Conservation (phyloP, 768 basidiomycete species). For the Tylopilus rubrobrunneus region DNA sequence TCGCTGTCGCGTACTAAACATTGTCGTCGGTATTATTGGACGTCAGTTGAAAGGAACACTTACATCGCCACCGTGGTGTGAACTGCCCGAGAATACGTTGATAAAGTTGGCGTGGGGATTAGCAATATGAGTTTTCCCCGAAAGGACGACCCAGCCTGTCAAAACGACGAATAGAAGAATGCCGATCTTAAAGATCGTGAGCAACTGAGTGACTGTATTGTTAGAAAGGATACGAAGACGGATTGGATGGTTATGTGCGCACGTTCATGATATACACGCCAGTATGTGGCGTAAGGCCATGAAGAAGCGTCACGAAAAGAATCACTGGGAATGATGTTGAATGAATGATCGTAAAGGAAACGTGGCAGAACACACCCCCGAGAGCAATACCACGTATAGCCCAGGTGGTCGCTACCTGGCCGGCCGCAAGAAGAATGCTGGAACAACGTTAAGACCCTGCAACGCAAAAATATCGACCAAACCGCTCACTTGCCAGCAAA, state of each 20-base stretch:
- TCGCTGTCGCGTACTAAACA: constrained; percentile 55
- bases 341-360: no score
- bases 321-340: not conserved
- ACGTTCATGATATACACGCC: not conserved
- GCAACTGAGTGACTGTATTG: not conserved
- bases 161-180: not conserved
- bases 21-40: not conserved
- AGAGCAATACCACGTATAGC: not conserved
- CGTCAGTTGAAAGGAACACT: not conserved
- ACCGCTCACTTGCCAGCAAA: constrained; percentile 32
- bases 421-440: not conserved
- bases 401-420: not conserved
- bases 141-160: not conserved
- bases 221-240: not conserved
- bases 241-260: not conserved
- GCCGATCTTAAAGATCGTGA: not conserved
- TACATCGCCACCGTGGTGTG: constrained; percentile 37
- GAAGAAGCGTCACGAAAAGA: not conserved
- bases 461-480: not conserved
- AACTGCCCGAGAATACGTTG: not conserved
- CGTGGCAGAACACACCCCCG: not conserved
- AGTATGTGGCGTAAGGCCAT: not conserved
- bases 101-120: not conserved
- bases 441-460: not conserved
- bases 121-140: not conserved